A percentile compares a stretch with the other conserved stretches of the same genome.
phyloP scores from a whole-genome alignment of 176 grass and related monocot genomes.

The Triticum dicoccoides region DNA sequence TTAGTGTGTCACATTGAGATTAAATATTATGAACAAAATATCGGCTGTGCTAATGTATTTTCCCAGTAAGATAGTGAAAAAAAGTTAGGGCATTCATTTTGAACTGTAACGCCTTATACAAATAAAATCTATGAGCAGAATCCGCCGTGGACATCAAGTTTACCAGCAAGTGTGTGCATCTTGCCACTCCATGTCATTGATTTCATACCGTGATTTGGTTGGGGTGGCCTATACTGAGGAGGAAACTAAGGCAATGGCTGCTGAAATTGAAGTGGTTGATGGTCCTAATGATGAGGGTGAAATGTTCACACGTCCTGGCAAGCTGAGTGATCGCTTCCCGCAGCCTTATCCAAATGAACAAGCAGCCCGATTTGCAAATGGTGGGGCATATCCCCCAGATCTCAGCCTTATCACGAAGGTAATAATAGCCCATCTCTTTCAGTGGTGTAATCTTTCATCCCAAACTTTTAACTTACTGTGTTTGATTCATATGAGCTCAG shows the following conservation, averaged over 20 bases:
- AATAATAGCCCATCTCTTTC: not conserved
- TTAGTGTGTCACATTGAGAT: not conserved
- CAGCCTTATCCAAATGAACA: conserved; percentile 94
- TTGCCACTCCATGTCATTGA: conserved; percentile 95
- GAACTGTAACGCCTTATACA: not conserved
- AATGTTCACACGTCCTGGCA: conserved; percentile 82
- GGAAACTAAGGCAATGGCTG: conserved; percentile 96
- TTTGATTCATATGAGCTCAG: conserved; percentile 30
- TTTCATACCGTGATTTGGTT: conserved; percentile 93
- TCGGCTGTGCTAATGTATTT: not conserved
- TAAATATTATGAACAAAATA: not conserved
- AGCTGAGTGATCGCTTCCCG: conserved; percentile 92
- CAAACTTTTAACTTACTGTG: not conserved
- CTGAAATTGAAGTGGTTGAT: conserved; percentile 96
- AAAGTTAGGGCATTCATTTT: not conserved
- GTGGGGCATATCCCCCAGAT: conserved; percentile 94
- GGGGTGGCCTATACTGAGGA: conserved; percentile 98
- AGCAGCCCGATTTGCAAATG: conserved; percentile 94
- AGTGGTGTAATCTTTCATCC: conserved; percentile 4
- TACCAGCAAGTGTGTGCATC: conserved; percentile 97
- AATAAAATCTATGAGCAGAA: conserved; percentile 48
- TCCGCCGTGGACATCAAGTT: conserved; percentile 93
- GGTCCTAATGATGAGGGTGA: conserved; percentile 98
- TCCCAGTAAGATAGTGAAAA: not conserved
- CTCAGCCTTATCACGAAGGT: conserved; percentile 99